These are phyloP conservation scores for Dryadomyces quercivorus DNA, from an alignment of 2,329 filamentous ascomycete genomes.

Conservation along the genomic window DNA sequence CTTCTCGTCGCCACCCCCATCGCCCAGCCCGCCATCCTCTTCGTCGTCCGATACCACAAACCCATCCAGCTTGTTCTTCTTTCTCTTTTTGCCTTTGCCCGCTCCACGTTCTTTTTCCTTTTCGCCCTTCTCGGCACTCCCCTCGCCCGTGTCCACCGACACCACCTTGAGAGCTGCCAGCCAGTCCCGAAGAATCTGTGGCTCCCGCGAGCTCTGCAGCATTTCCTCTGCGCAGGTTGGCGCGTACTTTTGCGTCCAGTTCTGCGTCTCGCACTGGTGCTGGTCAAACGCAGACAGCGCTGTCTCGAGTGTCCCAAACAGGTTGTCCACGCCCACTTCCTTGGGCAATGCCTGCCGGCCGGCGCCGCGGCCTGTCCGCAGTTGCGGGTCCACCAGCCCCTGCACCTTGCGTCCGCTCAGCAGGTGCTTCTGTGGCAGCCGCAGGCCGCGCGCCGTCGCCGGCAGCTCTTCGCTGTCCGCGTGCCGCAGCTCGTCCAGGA, in stretches of 20 bases:
- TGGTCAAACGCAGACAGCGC: slow-evolving; percentile 69
- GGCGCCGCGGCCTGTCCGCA: slow-evolving; percentile 21
- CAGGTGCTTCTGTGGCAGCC: slow-evolving; percentile 42
- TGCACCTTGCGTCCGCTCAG: slow-evolving; percentile 45
- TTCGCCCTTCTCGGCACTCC: slow-evolving; percentile 21
- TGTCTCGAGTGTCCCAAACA: slow-evolving; percentile 48
- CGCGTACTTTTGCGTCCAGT: slow-evolving; percentile 80
- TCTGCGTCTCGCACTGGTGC: slow-evolving; percentile 56
- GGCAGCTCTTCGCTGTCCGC: slow-evolving; percentile 23
- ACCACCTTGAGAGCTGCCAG: slow-evolving; percentile 63
- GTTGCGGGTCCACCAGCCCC: slow-evolving; percentile 30
- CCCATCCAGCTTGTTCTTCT: slow-evolving; percentile 62
- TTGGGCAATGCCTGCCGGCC: no score
- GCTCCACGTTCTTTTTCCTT: slow-evolving; percentile 19
- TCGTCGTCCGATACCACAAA: slow-evolving; percentile 73
- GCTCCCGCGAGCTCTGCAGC: slow-evolving; percentile 62
- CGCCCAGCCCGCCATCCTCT: slow-evolving; percentile 48
- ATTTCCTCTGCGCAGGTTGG: slow-evolving; percentile 58
- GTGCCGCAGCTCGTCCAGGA: slow-evolving; percentile 20
- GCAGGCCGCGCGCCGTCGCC: slow-evolving; percentile 34
- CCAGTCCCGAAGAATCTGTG: slow-evolving; percentile 66
- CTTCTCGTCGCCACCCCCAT: slow-evolving; percentile 43
- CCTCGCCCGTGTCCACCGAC: slow-evolving; percentile 53
- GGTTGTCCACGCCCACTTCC: slow-evolving; percentile 9
- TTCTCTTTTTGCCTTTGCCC: slow-evolving; percentile 42